These are phyloP conservation scores for Fusarium domesticum DNA, from an alignment of 2,329 filamentous ascomycete genomes.

Conservation along the genomic window DNA sequence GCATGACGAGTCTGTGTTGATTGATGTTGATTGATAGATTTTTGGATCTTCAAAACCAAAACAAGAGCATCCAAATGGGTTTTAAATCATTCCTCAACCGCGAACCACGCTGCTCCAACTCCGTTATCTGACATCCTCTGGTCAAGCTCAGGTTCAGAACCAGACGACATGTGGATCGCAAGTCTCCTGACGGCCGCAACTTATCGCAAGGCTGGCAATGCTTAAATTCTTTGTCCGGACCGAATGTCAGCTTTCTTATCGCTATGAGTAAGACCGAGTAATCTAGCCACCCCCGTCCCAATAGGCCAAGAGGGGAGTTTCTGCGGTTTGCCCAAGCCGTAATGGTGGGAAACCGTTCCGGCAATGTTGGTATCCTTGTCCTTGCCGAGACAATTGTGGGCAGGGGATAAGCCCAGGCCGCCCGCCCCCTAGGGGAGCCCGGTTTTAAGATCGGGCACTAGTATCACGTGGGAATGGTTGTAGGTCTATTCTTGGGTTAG, in stretches of 20 bases:
- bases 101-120: neutral
- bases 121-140: neutral
- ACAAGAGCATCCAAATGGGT: too few relatives aligned
- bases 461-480: too few relatives aligned
- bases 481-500: too few relatives aligned
- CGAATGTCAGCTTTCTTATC: neutral
- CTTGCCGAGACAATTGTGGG: too few relatives aligned
- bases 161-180: neutral
- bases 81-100: neutral
- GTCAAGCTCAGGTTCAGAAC: neutral
- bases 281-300: neutral
- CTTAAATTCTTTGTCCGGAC: neutral
- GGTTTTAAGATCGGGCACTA: too few relatives aligned
- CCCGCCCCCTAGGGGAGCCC: too few relatives aligned
- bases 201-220: neutral
- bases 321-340: too few relatives aligned
- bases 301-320: too few relatives aligned
- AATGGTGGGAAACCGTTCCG: too few relatives aligned
- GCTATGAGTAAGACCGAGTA: neutral
- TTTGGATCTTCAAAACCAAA: neutral
- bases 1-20: constrained; percentile 9
- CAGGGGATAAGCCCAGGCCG: too few relatives aligned
- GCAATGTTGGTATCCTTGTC: too few relatives aligned
- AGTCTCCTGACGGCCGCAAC: neutral
- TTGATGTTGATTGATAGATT: neutral